phyloP scores from a whole-genome alignment of 2,329 filamentous ascomycete species.

The Penicillium sp. region DNA sequence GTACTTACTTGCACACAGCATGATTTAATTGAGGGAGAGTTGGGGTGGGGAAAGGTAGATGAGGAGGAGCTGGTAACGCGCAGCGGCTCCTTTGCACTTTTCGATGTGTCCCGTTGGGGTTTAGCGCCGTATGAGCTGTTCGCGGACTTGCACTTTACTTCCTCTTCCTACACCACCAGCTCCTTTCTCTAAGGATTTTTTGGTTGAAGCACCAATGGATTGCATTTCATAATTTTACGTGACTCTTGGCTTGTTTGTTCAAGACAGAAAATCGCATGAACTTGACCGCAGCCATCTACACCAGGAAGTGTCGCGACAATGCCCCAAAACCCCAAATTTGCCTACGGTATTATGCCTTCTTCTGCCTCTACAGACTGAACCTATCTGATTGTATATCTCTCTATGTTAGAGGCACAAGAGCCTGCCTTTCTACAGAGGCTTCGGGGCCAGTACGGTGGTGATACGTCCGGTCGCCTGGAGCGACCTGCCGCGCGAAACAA shows the following conservation, averaged over 20 bases:
- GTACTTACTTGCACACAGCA: conserved; percentile 66
- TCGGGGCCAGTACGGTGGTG: conserved; percentile 37
- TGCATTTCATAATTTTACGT: conserved; percentile 1
- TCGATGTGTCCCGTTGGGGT: conserved; percentile 33
- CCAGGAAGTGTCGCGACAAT: conserved; percentile 24
- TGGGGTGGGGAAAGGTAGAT: conserved; percentile 22
- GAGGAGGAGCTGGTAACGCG: conserved; percentile 25
- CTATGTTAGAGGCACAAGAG: conserved; percentile 39
- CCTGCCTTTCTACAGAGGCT: conserved; percentile 46
- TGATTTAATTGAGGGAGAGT: conserved; percentile 35
- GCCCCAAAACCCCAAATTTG: conserved; percentile 46
- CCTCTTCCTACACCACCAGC: not conserved
- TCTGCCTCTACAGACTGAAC: not conserved
- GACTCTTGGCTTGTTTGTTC: not conserved
- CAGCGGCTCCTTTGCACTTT: conserved; percentile 40
- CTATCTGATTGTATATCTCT: not conserved
- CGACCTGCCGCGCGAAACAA: conserved; percentile 37
- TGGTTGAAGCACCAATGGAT: conserved; percentile 1
- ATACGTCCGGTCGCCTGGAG: conserved; percentile 37
- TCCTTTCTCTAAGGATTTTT: not conserved
- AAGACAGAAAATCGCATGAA: conserved; percentile 7
- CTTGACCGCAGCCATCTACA: conserved; percentile 10
- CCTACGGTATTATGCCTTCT: conserved; percentile 37
- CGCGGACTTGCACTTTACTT: conserved; percentile 13
- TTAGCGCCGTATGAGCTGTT: conserved; percentile 32